Base-by-base conservation (phyloP, 345 rosid species). In the Ailanthus altissimus region DNA sequence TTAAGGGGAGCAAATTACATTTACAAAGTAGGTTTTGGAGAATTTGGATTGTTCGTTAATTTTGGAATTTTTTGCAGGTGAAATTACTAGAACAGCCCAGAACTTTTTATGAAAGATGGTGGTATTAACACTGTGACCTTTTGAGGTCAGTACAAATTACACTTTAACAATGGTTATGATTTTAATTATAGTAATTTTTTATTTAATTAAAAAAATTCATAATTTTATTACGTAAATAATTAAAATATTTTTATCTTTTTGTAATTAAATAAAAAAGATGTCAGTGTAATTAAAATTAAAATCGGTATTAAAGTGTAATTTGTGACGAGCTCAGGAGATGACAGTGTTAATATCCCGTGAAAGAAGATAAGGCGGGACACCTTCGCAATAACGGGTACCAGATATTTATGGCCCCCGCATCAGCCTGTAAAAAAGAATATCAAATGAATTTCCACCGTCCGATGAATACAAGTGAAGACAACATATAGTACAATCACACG, bases 81-180 rank as follows among this genome's bases (percentile, higher is more conserved):
- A 32, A 72, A 72, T 72, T 73, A 46, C 58, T 45, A 1, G 25
- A 45, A 58, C 40, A 23, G n/a, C 66, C 75, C 25, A 5, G 26
- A 47, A 0, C 54, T 40, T 5, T 6, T 32, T 2, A 18, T 43
- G 13, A 45, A 59, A 26, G 67, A 32, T 32, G 38, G n/a, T n/a
- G n/a, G n/a, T n/a, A n/a, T n/a, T n/a, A n/a, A n/a, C n/a, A n/a
- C n/a, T n/a, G n/a, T n/a, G n/a, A n/a, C n/a, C n/a, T n/a, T n/a
- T n/a, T n/a, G n/a, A n/a, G n/a, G n/a, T n/a, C n/a, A n/a, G n/a
- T n/a, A n/a, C n/a, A n/a, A n/a, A n/a, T n/a, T n/a, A n/a, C n/a
- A n/a, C n/a, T n/a, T n/a, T n/a, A n/a, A n/a, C n/a, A n/a, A n/a
- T n/a, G n/a, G n/a, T n/a, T n/a, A n/a, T n/a, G n/a, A n/a, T n/a